A percentile compares a stretch with the other conserved stretches of the same genome.
Evolutionary conservation across 352 stramenopile genomes (phyloP).

Genomic region (Globisporangium nunn): DNA sequence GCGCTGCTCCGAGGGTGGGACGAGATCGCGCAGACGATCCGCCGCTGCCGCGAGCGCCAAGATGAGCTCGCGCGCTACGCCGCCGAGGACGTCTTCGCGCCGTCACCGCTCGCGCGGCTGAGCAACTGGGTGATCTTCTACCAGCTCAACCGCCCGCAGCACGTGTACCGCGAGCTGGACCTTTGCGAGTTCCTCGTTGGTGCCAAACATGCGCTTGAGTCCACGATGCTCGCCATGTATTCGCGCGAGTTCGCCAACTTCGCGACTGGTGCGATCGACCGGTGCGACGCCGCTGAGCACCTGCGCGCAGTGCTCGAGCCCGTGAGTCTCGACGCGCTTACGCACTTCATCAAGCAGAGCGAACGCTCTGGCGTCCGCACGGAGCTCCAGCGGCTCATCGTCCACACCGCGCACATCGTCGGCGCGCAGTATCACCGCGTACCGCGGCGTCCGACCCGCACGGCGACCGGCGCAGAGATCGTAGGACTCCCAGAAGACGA

Average conservation of each 20-base stretch:
- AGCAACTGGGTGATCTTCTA: slow-evolving; percentile 8
- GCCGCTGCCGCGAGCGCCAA: slow-evolving; percentile 1
- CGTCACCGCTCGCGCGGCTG: not conserved
- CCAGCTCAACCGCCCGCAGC: slow-evolving; percentile 6
- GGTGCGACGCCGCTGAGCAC: not conserved
- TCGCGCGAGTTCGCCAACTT: slow-evolving; percentile 7
- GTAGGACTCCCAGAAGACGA: slow-evolving; percentile 2
- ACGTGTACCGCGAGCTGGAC: not conserved
- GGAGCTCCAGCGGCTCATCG: slow-evolving; percentile 1
- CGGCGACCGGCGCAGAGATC: not conserved
- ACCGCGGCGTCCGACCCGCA: not conserved
- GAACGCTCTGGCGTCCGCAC: not conserved
- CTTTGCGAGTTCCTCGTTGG: slow-evolving; percentile 11
- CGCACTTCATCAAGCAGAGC: slow-evolving; percentile 1
- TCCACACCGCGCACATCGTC: slow-evolving; percentile 3
- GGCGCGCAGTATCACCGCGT: slow-evolving; percentile 5
- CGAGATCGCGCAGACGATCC: slow-evolving; percentile 2
- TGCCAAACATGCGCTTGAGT: slow-evolving; percentile 14
- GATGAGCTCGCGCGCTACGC: slow-evolving; percentile 3
- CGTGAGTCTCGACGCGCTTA: slow-evolving; percentile 5
- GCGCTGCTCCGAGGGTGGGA: not conserved
- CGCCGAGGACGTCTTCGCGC: slow-evolving; percentile 1
- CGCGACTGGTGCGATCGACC: not conserved
- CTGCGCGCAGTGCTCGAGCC: not conserved
- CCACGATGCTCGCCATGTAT: slow-evolving; percentile 8